Evolutionary conservation across 345 rosid species (phyloP).

Genomic region (Limnanthes douglasii): DNA sequence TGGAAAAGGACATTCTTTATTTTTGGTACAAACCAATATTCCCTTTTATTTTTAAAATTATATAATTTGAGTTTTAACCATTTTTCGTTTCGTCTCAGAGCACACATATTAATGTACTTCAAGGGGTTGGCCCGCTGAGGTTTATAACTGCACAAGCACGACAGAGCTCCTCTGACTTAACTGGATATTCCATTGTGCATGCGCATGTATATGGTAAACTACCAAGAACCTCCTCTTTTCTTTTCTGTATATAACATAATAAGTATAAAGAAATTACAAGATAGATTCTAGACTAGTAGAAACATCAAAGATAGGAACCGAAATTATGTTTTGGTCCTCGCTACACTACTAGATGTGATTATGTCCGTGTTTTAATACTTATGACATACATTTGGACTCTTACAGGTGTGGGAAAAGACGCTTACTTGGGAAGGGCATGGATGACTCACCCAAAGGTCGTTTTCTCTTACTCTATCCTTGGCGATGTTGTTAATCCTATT

Average conservation of each 20-base stretch:
- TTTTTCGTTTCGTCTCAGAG: conserved; percentile 8
- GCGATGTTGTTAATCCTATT: conserved; percentile 12
- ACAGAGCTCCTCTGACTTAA: conserved; percentile 6
- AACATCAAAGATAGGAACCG: too few relatives aligned
- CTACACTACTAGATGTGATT: too few relatives aligned
- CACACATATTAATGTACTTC: conserved; percentile 20
- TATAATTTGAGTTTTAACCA: background rate
- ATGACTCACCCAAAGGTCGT: conserved; percentile 27
- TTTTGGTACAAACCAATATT: conserved; percentile 13
- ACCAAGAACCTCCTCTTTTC: too few relatives aligned
- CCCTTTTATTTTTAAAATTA: background rate
- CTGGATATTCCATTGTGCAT: conserved; percentile 27
- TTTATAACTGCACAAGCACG: conserved; percentile 35
- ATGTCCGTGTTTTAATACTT: too few relatives aligned
- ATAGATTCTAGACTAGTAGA: too few relatives aligned
- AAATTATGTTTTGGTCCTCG: too few relatives aligned
- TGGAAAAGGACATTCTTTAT: conserved; percentile 33
- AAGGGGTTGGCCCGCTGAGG: conserved; percentile 18
- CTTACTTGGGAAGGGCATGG: conserved; percentile 60
- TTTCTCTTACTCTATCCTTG: conserved; percentile 34
- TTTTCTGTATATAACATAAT: too few relatives aligned
- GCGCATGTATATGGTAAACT: conserved; percentile 17
- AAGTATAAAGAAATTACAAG: too few relatives aligned
- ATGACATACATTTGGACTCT: conserved; percentile 36
- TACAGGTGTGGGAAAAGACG: conserved; percentile 16